These are phyloP conservation scores for Trichoderma virens DNA, from an alignment of 495 filamentous ascomycete genomes.

Conservation along the genomic window DNA sequence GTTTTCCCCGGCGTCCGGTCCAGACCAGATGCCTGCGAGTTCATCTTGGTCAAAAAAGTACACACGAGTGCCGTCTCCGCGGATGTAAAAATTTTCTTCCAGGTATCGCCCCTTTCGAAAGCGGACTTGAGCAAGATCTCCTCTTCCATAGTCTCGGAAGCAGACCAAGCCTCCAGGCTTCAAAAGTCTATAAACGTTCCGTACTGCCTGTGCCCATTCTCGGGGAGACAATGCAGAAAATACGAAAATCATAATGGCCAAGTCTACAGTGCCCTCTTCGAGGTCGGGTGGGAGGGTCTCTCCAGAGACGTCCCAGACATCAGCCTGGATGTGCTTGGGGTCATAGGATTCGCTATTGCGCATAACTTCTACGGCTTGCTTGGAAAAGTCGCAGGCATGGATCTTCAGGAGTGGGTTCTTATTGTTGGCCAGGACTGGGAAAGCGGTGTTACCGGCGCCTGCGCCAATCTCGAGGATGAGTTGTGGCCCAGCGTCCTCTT, in stretches of 20 bases:
- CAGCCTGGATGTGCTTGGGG: conserved; percentile 61
- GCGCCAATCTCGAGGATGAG: conserved; percentile 85
- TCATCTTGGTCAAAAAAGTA: conserved; percentile 94
- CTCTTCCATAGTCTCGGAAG: conserved; percentile 92
- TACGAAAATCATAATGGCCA: conserved; percentile 91
- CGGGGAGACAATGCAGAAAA: conserved; percentile 82
- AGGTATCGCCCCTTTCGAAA: conserved; percentile 91
- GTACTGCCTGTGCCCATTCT: conserved; percentile 77
- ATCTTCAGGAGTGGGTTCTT: conserved; percentile 70
- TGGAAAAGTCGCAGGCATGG: conserved; percentile 90
- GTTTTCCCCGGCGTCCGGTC: conserved; percentile 21
- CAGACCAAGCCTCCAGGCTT: conserved; percentile 85
- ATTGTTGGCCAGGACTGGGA: conserved; percentile 76
- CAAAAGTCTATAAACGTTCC: conserved; percentile 71
- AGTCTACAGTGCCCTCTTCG: conserved; percentile 68
- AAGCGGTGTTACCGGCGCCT: conserved; percentile 92
- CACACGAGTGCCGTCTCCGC: conserved; percentile 91
- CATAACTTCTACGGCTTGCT: conserved; percentile 84
- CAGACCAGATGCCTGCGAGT: conserved; percentile 70
- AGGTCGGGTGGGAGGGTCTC: conserved; percentile 67
- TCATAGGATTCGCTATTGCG: conserved; percentile 57
- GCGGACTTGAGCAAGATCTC: conserved; percentile 90
- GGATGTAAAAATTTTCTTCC: conserved; percentile 92
- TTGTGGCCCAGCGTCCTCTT: conserved; percentile 49
- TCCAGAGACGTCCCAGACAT: conserved; percentile 83